Evolutionary conservation across 306 rosid genomes (phyloP).

Genomic region (Castanea crenata): DNA sequence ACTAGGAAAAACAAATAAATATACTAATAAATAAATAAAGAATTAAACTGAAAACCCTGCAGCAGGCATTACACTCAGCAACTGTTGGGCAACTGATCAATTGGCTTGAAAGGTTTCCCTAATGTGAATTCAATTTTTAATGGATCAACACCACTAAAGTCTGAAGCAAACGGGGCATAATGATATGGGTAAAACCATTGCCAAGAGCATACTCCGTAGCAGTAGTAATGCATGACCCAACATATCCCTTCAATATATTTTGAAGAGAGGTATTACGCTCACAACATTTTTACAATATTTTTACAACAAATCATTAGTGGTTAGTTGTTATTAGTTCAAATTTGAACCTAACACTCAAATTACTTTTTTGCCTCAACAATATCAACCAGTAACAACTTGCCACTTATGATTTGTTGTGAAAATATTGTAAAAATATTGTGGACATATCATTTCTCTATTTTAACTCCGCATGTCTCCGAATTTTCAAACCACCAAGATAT

Average conservation of each 20-base stretch:
- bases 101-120: constrained; percentile 29
- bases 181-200: constrained; percentile 38
- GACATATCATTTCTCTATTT: too few species aligned
- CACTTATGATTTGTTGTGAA: too few species aligned
- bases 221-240: constrained; percentile 33
- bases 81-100: too few species aligned
- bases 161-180: constrained; percentile 29
- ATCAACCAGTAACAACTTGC: too few species aligned
- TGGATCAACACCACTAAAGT: neutral
- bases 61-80: constrained; percentile 29
- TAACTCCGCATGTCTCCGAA: constrained; percentile 14
- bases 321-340: too few species aligned
- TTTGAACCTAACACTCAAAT: too few species aligned
- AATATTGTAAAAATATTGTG: too few species aligned
- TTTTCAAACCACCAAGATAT: neutral
- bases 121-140: constrained; percentile 16
- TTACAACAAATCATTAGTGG: too few species aligned
- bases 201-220: constrained; percentile 30
- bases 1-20: neutral
- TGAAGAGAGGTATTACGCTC: too few species aligned
- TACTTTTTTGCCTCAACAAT: too few species aligned
- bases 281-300: too few species aligned
- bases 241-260: constrained; percentile 30
- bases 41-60: constrained; percentile 19
- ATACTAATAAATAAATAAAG: too few species aligned